These are phyloP conservation scores for Bolboschoenoplectus hybrid DNA, from an alignment of 202 grass and related monocot genomes.

Conservation along the genomic window DNA sequence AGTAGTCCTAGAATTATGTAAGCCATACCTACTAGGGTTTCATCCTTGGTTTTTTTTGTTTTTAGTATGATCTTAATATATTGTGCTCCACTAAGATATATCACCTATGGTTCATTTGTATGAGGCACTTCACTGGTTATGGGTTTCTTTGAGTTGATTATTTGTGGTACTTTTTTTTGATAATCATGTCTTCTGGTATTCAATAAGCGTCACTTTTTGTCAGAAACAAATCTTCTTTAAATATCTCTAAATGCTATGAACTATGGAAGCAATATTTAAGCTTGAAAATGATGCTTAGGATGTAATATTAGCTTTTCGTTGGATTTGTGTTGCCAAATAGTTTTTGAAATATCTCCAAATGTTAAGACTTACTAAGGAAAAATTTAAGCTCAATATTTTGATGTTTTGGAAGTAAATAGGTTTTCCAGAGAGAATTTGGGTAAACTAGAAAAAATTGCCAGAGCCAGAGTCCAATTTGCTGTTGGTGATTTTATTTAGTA, in stretches of 20 bases:
- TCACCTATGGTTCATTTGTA: neutral
- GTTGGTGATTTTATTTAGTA: slow-evolving; percentile 12
- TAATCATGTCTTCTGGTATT: neutral
- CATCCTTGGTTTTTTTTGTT: neutral
- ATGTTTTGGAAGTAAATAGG: neutral
- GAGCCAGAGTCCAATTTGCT: neutral
- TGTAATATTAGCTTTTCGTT: neutral
- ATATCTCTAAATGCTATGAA: neutral
- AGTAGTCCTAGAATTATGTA: neutral
- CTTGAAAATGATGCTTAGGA: neutral
- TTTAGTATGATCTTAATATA: neutral
- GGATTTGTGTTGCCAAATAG: neutral
- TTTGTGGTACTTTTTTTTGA: too few relatives aligned
- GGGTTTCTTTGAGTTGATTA: neutral
- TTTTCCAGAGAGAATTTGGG: neutral
- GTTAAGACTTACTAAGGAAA: neutral
- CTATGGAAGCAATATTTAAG: neutral
- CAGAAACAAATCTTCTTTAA: neutral
- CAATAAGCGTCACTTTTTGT: neutral
- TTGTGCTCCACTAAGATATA: neutral
- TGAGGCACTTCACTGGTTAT: neutral
- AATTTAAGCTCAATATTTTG: neutral
- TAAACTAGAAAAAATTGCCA: neutral
- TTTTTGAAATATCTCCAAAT: neutral
- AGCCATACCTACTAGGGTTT: neutral